These are phyloP conservation scores for Termitomyces sp. DNA, from an alignment of 768 basidiomycete species.

Conservation along the genomic window DNA sequence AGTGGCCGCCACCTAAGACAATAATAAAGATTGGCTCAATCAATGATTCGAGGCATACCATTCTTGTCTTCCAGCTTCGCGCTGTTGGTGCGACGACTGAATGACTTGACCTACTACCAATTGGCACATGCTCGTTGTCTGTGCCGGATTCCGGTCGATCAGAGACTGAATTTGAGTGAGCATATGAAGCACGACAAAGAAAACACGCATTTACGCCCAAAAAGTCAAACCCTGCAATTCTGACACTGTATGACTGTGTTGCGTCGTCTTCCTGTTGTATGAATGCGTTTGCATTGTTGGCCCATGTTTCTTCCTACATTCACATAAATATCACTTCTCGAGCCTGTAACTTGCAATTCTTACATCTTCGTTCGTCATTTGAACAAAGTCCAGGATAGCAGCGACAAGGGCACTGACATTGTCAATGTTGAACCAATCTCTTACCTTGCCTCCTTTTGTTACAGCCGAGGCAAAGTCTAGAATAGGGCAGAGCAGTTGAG, in stretches of 20 bases:
- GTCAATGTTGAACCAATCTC: conserved; percentile 55
- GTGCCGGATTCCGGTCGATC: conserved; percentile 49
- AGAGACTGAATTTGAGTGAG: conserved; percentile 39
- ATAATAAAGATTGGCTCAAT: too few species aligned
- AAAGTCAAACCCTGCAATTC: conserved; percentile 84
- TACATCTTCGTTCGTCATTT: conserved; percentile 91
- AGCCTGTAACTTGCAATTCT: conserved; percentile 19
- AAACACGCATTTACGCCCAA: conserved; percentile 49
- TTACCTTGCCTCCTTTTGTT: conserved; percentile 60
- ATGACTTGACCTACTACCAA: conserved; percentile 52
- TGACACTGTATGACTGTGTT: conserved; percentile 73
- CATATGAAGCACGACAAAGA: conserved; percentile 7
- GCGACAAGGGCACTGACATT: conserved; percentile 51
- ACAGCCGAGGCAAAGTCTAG: conserved; percentile 76
- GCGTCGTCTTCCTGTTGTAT: conserved; percentile 96
- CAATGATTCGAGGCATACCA: conserved; percentile 49
- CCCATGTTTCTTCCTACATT: conserved; percentile 86
- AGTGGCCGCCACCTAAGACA: conserved; percentile 85
- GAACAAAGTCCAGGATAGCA: conserved; percentile 64
- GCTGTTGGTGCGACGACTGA: conserved; percentile 48
- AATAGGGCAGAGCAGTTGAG: conserved; percentile 73
- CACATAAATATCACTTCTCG: neutral
- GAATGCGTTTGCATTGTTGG: conserved; percentile 85
- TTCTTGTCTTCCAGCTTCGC: conserved; percentile 50
- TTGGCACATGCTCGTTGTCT: conserved; percentile 54